Conservation (phyloP, 345 rosid species). For the Jatropha curcas region DNA sequence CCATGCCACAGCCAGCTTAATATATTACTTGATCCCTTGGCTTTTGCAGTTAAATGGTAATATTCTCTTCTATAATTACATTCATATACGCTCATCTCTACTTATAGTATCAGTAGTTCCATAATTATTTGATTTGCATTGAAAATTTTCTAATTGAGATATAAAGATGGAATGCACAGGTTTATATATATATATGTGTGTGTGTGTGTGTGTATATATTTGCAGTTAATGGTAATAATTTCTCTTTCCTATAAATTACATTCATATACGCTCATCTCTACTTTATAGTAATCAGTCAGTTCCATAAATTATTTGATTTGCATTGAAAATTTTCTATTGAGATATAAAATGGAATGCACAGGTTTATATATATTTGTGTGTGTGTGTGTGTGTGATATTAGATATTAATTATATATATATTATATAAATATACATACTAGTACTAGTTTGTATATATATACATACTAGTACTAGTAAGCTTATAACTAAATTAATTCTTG, state of each 20-base stretch:
- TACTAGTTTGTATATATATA: no score
- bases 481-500: constrained; percentile 1
- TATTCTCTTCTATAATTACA: background rate
- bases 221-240: constrained; percentile 37
- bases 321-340: background rate
- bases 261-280: background rate
- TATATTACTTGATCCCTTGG: background rate
- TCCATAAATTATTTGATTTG: background rate
- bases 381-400: no score
- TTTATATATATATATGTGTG: no score
- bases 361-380: no score
- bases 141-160: background rate
- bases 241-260: background rate
- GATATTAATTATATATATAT: no score
- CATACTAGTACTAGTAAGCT: no score
- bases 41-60: constrained; percentile 41
- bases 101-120: no score
- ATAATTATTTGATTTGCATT: background rate
- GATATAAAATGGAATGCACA: background rate
- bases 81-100: background rate
- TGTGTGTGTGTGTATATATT: no score
- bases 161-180: background rate
- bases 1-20: constrained; percentile 28
- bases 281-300: no score
- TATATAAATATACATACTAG: no score